Conservation (phyloP, 768 basidiomycete genomes). For the Trametes sanguinea region DNA sequence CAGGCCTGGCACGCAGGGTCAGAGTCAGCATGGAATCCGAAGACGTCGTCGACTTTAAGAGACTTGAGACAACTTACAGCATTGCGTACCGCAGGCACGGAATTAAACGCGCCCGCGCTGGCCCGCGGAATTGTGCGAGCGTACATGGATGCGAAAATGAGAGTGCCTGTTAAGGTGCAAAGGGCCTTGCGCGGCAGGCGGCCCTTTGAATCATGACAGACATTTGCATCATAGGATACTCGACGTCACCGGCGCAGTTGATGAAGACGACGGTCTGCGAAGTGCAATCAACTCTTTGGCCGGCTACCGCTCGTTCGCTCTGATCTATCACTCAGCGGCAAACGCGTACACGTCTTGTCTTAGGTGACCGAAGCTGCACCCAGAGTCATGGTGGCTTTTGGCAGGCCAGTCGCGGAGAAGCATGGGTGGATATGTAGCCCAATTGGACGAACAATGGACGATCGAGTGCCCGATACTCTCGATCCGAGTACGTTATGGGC, state of each 20-base stretch:
- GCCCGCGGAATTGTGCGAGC: conserved; percentile 12
- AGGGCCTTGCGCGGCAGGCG: neutral
- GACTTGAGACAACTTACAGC: neutral
- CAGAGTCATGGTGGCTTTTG: neutral
- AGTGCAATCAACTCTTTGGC: conserved; percentile 7
- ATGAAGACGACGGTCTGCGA: conserved; percentile 1
- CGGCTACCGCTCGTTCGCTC: conserved; percentile 1
- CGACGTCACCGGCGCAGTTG: conserved; percentile 14
- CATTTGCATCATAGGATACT: conserved; percentile 1
- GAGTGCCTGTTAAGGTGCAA: neutral
- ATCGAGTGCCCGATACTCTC: conserved; percentile 11
- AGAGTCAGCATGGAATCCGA: conserved; percentile 2
- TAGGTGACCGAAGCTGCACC: neutral
- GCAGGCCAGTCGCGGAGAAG: neutral
- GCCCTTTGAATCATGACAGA: conserved; percentile 2
- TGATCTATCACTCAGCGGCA: neutral
- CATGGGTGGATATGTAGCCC: neutral
- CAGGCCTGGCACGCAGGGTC: neutral
- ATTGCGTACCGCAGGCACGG: neutral
- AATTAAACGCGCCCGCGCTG: too few species aligned
- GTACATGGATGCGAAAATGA: conserved; percentile 6
- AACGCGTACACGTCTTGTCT: neutral
- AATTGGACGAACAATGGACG: conserved; percentile 17
- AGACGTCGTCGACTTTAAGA: neutral
- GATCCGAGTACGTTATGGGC: conserved; percentile 12